Conservation (phyloP, 2,329 filamentous ascomycete species). For the Leptographium lundbergii region DNA sequence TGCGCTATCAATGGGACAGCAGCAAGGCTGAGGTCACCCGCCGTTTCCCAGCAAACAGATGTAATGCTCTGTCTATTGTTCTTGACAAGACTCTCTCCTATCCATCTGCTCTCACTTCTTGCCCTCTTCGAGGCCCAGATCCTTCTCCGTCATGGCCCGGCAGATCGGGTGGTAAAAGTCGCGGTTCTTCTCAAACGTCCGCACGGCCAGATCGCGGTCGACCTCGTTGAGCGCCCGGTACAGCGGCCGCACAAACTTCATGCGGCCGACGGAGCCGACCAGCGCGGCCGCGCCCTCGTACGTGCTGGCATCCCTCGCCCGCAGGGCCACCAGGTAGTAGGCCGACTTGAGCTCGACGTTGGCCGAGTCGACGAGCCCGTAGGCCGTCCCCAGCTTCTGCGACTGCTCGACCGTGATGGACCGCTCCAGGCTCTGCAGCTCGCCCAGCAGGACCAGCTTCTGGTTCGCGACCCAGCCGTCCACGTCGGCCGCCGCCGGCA, state of each 20-base stretch:
- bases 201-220: slow-evolving; percentile 60
- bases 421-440: slow-evolving; percentile 53
- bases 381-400: slow-evolving; percentile 59
- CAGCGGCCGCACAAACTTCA: slow-evolving; percentile 92
- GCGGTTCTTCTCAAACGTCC: slow-evolving; percentile 76
- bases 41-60: too few relatives aligned
- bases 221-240: slow-evolving; percentile 65
- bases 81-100: too few relatives aligned
- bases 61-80: neutral
- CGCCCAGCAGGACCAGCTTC: slow-evolving; percentile 79
- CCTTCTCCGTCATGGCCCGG: slow-evolving; percentile 73
- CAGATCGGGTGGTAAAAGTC: slow-evolving; percentile 97
- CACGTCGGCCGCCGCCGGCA: slow-evolving; percentile 57
- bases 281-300: slow-evolving; percentile 62
- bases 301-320: slow-evolving; percentile 54
- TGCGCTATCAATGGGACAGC: neutral
- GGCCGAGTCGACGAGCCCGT: slow-evolving; percentile 59
- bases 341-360: slow-evolving; percentile 80
- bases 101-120: too few relatives aligned
- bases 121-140: slow-evolving; percentile 36
- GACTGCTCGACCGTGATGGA: slow-evolving; percentile 54
- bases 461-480: slow-evolving; percentile 72
- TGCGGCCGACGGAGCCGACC: slow-evolving; percentile 71
- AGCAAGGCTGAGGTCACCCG: too few relatives aligned
- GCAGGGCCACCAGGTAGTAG: slow-evolving; percentile 69